Conservation (phyloP, 768 basidiomycete genomes). For the Saitozyma podzolica region DNA sequence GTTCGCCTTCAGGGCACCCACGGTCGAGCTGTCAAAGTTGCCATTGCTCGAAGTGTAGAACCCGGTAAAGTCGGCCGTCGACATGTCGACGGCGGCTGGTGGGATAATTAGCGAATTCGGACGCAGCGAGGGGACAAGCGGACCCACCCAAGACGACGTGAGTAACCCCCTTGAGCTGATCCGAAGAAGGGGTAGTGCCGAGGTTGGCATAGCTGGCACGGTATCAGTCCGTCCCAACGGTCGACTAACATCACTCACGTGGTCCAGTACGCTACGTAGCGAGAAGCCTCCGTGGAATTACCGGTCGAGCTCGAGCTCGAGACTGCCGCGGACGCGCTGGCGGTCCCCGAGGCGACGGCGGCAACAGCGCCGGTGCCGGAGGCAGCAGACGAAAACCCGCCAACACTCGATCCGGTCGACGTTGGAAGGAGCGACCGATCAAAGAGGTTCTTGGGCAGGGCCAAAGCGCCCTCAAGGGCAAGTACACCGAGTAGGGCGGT, state of each 20-base stretch:
- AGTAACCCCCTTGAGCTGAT: slow-evolving; percentile 27
- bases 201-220: slow-evolving; percentile 3
- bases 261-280: slow-evolving; percentile 29
- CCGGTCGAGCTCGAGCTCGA: not conserved
- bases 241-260: slow-evolving; percentile 12
- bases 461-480: too few relatives aligned
- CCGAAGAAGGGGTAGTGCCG: slow-evolving; percentile 7
- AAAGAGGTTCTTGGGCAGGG: too few relatives aligned
- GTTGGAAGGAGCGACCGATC: too few relatives aligned
- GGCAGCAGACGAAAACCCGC: too few relatives aligned
- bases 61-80: not conserved
- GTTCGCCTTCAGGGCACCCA: slow-evolving; percentile 1
- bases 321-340: not conserved
- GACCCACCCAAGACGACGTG: slow-evolving; percentile 28
- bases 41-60: slow-evolving; percentile 15
- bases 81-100: slow-evolving; percentile 18
- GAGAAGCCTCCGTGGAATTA: not conserved
- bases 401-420: too few relatives aligned
- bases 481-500: too few relatives aligned
- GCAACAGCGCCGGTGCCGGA: too few relatives aligned
- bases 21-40: slow-evolving; percentile 8
- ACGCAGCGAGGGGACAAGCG: not conserved
- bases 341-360: not conserved
- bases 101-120: not conserved
- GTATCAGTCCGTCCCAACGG: not conserved